Base-by-base conservation (phyloP, 345 rosid species). In the Jatropha curcas region DNA sequence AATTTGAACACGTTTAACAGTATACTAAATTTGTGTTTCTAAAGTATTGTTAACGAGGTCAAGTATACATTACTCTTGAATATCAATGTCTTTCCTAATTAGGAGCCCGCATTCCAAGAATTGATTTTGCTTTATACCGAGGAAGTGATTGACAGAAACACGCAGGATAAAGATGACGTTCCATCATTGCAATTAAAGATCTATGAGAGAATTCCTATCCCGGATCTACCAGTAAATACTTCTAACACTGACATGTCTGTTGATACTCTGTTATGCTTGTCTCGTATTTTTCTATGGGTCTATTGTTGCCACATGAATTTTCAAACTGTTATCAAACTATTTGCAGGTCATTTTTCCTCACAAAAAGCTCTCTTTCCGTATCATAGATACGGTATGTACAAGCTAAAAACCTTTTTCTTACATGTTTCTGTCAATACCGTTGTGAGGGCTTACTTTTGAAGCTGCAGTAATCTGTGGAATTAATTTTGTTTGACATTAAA, bases 71-170 rank as follows among this genome's bases (percentile, higher is more conserved):
- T 71, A 58, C 58, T 77, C 45, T 68, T 71, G 56, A 71, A 35
- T n/a, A 74, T 77, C 72, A 65, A 67, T 68, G 60, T 58, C 52
- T 71, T 82, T 81, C 72, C 63, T 79, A 65, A 70, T 60, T 70
- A 94, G 98, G 98, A 94, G 85, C 97, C 98, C 77, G 92, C 98
- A 9, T 94, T 94, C 72, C 81, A 92, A 80, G 98, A 94, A 74
- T 77, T 94, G 76, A 87, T 92, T 71, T 84, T 94, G 86, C 90
- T 94, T 60, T 94, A 90, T 74, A 89, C 90, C 19, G 74, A 74
- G 67, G 89, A 87, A 71, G 73, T 75, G 16, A 79, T 74, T 65
- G 86, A 83, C 72, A 83, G 79, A 28, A 83, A 80, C 10, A 72
- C 59, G 2, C 73, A 77, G 41, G 77, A 81, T 81, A 77, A 80